Conservation (phyloP, 176 grass and related monocot genomes). For the Eragrostis curvula region DNA sequence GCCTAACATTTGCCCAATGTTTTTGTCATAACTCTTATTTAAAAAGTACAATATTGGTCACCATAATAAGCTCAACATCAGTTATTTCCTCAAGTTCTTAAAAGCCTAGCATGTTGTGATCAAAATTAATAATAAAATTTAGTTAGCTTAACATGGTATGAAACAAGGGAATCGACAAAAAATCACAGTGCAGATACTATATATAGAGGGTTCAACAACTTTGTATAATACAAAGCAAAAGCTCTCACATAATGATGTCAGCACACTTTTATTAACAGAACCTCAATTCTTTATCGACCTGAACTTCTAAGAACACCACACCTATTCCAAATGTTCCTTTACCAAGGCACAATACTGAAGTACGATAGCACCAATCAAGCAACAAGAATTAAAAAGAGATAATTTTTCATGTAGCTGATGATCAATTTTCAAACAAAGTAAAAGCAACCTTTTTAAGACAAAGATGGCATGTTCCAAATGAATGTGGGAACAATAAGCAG, state of each 20-base stretch:
- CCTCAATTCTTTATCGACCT: not conserved
- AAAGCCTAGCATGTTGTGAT: not conserved
- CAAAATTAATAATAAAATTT: not conserved
- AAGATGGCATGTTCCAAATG: slow-evolving; percentile 14
- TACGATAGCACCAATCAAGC: slow-evolving; percentile 21
- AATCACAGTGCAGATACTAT: not conserved
- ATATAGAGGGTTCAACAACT: not conserved
- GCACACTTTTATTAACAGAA: not conserved
- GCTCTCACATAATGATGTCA: not conserved
- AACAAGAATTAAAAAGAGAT: slow-evolving; percentile 1
- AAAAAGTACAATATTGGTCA: not conserved
- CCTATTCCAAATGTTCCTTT: not conserved
- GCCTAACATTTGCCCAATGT: not conserved
- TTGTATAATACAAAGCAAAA: slow-evolving; percentile 5
- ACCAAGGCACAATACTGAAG: slow-evolving; percentile 27
- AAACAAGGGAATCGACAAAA: not conserved
- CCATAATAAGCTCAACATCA: not conserved
- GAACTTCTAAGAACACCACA: slow-evolving; percentile 13
- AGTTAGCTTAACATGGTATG: slow-evolving; percentile 7
- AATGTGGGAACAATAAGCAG: not conserved
- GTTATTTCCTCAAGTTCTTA: not conserved
- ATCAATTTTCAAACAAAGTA: slow-evolving; percentile 23
- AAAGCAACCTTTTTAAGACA: slow-evolving; percentile 17
- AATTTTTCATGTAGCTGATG: not conserved
- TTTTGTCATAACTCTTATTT: not conserved